Evolutionary conservation across 345 rosid species (phyloP).

Genomic region (Citrus mangshanensis): DNA sequence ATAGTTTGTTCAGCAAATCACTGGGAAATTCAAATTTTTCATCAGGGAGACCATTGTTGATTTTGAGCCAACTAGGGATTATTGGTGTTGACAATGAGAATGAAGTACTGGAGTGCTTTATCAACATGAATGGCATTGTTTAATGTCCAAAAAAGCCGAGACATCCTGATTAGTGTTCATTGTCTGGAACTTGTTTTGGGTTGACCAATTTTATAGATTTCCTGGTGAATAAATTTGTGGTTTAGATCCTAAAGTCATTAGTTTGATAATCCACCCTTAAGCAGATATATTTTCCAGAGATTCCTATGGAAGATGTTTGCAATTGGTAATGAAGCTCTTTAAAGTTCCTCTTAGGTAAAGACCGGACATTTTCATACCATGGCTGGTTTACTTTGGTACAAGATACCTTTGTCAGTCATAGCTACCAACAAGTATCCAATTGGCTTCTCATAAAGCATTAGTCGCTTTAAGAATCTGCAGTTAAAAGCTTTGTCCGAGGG

Average conservation of each 20-base stretch:
- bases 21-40: background rate
- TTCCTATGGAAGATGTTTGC: constrained; percentile 15
- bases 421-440: constrained; percentile 13
- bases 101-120: constrained; percentile 10
- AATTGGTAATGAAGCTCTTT: constrained; percentile 19
- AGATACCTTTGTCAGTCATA: constrained; percentile 24
- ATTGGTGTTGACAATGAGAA: background rate
- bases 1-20: too few species aligned
- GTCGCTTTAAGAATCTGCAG: constrained; percentile 4
- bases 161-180: background rate
- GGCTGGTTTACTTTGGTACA: background rate
- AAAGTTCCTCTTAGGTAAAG: constrained; percentile 17
- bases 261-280: constrained; percentile 15
- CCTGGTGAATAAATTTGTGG: constrained; percentile 13
- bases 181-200: background rate
- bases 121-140: constrained; percentile 2
- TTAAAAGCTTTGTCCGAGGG: background rate
- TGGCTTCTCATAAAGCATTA: constrained; percentile 7
- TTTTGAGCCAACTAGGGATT: constrained; percentile 9
- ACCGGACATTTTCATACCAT: constrained; percentile 13
- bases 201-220: constrained; percentile 13
- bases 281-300: constrained; percentile 14
- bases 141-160: background rate
- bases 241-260: constrained; percentile 19
- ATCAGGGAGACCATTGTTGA: constrained; percentile 5